Conservation (phyloP, 192 early-diverging fungal species). For the Gryganskiella cystojenkinii region DNA sequence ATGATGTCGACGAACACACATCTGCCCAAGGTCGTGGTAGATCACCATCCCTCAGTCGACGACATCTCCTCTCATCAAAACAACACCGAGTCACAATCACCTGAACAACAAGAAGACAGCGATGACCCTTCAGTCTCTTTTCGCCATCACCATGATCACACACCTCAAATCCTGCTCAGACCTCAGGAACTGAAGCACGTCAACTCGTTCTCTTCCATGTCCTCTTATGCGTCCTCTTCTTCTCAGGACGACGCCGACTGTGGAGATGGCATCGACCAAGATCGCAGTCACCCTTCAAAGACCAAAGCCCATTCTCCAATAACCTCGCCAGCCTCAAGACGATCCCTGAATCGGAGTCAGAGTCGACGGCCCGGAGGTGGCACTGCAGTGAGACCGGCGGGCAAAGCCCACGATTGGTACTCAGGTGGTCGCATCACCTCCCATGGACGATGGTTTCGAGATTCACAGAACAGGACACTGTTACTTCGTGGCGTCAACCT, state of each 20-base stretch:
- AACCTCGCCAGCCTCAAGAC: neutral
- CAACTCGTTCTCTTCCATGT: conserved; percentile 51
- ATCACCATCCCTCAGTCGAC: neutral
- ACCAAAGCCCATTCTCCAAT: neutral
- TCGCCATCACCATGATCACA: conserved; percentile 39
- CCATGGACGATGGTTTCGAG: conserved; percentile 60
- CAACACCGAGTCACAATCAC: neutral
- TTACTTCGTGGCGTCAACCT: conserved; percentile 83
- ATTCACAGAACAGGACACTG: conserved; percentile 65
- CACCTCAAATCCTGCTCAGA: conserved; percentile 35
- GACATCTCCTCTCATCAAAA: neutral
- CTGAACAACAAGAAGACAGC: conserved; percentile 2
- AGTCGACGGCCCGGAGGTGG: conserved; percentile 33
- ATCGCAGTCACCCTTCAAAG: neutral
- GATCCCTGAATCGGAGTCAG: neutral
- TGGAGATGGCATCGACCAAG: neutral
- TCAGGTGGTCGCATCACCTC: conserved; percentile 42
- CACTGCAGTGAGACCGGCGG: conserved; percentile 26
- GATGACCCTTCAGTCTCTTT: conserved; percentile 11
- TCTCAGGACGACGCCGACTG: conserved; percentile 14
- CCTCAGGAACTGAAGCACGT: conserved; percentile 41
- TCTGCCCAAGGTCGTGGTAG: neutral
- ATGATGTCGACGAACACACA: neutral
- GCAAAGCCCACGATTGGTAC: conserved; percentile 55
- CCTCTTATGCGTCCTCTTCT: conserved; percentile 51